Evolutionary conservation across 2,329 filamentous ascomycete genomes (phyloP).

Genomic region (Chrysosporium keratinophilum): DNA sequence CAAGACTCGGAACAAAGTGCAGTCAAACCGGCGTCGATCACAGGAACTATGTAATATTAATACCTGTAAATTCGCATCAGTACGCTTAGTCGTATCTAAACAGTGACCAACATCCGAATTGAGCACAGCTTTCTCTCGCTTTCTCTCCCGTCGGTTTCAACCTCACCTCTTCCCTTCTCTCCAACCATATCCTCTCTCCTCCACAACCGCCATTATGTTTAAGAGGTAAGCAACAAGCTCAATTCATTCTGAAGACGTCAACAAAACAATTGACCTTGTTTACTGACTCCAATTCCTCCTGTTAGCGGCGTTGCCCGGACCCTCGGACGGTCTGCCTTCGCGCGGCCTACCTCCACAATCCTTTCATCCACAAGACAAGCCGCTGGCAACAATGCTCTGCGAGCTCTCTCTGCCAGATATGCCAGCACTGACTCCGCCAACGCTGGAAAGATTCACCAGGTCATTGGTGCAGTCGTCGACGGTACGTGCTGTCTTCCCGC

Average conservation of each 20-base stretch:
- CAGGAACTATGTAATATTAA: not conserved
- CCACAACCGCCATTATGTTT: conserved; percentile 46
- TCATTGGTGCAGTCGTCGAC: conserved; percentile 98
- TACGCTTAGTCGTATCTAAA: conserved; percentile 13
- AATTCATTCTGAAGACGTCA: conserved; percentile 13
- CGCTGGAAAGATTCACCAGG: conserved; percentile 61
- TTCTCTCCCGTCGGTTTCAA: conserved; percentile 18
- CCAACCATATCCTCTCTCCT: conserved; percentile 33
- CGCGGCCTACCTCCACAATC: conserved; percentile 45
- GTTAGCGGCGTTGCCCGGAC: conserved; percentile 55
- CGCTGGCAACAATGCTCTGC: conserved; percentile 47
- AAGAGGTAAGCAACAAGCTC: conserved; percentile 44
- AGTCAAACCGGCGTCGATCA: not conserved
- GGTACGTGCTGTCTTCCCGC: conserved; percentile 50
- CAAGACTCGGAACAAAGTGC: not conserved
- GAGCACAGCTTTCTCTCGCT: conserved; percentile 22
- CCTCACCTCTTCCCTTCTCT: conserved; percentile 24
- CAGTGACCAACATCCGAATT: conserved; percentile 15
- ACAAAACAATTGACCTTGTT: conserved; percentile 9
- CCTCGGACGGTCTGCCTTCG: conserved; percentile 50
- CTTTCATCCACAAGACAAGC: conserved; percentile 45
- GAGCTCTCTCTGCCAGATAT: conserved; percentile 51
- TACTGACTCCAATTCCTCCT: conserved; percentile 16
- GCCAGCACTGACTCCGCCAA: conserved; percentile 48
- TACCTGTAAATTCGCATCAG: conserved; percentile 9